Conservation (phyloP, 23 red algal species). For the Pyropia yezoensis region DNA sequence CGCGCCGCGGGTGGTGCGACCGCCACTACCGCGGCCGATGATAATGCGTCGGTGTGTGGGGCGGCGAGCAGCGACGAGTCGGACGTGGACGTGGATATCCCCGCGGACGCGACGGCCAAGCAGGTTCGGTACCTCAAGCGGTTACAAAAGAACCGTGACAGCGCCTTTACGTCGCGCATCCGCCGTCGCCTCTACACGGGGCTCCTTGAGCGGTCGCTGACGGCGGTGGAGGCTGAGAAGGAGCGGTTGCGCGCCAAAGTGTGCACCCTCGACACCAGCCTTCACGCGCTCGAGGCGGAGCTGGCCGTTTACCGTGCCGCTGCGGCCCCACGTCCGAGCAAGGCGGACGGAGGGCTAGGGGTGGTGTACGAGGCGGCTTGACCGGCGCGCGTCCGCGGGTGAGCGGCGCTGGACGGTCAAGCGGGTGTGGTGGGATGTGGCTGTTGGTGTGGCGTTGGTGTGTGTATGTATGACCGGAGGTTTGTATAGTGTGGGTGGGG, state of each 20-base stretch:
- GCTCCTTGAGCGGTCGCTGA: conserved; percentile 17
- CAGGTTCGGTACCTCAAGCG: conserved; percentile 21
- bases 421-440: too few species aligned
- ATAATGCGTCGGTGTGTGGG: too few species aligned
- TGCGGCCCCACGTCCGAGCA: not conserved
- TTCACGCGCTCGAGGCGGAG: conserved; percentile 4
- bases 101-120: too few species aligned
- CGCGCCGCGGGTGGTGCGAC: too few species aligned
- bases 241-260: not conserved
- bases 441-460: not conserved
- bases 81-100: too few species aligned
- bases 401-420: not conserved
- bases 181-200: conserved; percentile 36
- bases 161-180: conserved; percentile 34
- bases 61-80: too few species aligned
- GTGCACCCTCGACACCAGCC: not conserved
- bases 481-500: not conserved
- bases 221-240: conserved; percentile 18
- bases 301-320: not conserved
- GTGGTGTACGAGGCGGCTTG: not conserved
- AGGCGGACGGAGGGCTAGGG: not conserved
- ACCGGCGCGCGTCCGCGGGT: not conserved
- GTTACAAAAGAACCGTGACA: conserved; percentile 43
- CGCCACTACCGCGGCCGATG: too few species aligned
- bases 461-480: conserved; percentile 21